phyloP scores from a whole-genome alignment of 108 stramenopile species.

The Licmophora abbreviata region DNA sequence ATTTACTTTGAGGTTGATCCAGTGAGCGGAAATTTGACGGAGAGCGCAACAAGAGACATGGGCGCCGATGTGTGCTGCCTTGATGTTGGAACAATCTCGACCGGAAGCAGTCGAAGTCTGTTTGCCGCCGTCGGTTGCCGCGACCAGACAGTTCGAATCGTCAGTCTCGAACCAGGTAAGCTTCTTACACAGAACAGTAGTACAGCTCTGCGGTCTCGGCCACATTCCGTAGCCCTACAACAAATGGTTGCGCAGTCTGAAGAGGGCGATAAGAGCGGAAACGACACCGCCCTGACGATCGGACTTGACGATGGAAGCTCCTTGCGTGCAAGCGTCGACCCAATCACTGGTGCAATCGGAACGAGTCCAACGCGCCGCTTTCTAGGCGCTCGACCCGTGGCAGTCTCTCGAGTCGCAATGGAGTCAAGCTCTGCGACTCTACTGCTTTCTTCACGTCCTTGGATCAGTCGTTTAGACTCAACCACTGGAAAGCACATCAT shows the following conservation, averaged over 20 bases:
- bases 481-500: conserved; percentile 60
- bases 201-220: conserved; percentile 55
- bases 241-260: conserved; percentile 10
- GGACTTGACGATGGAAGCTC: conserved; percentile 90
- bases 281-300: conserved; percentile 67
- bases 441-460: conserved; percentile 89
- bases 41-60: conserved; percentile 73
- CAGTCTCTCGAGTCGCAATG: conserved; percentile 75
- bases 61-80: conserved; percentile 90
- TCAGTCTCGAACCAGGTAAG: conserved; percentile 80
- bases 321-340: conserved; percentile 79
- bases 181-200: conserved; percentile 43
- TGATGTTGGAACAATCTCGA: conserved; percentile 80
- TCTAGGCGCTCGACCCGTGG: conserved; percentile 87
- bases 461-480: conserved; percentile 72
- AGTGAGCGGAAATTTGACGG: conserved; percentile 62
- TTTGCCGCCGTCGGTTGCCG: conserved; percentile 93
- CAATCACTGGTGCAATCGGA: conserved; percentile 79
- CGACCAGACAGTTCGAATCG: conserved; percentile 80
- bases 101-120: conserved; percentile 62
- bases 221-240: conserved; percentile 55
- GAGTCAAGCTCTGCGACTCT: conserved; percentile 64
- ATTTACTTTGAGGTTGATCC: conserved; percentile 96
- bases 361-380: conserved; percentile 87
- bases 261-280: conserved; percentile 20